These are phyloP conservation scores for Colletotrichum graminicola DNA, from an alignment of 2,329 filamentous ascomycete genomes.

Conservation along the genomic window DNA sequence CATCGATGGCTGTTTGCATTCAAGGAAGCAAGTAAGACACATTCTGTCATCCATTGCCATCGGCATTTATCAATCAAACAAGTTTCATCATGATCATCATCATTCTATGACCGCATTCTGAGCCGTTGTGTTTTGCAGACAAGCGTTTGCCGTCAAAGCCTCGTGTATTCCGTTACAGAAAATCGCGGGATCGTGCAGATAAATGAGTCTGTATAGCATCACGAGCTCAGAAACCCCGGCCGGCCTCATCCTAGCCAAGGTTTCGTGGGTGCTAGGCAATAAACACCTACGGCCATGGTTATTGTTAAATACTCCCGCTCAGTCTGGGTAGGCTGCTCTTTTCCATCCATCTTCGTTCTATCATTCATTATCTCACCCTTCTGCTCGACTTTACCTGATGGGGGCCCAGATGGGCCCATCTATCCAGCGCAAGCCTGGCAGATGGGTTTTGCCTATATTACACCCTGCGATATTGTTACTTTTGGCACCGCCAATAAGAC, in stretches of 20 bases:
- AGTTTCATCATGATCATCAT: not conserved
- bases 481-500: too few relatives aligned
- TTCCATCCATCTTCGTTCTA: not conserved
- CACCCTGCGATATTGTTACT: too few relatives aligned
- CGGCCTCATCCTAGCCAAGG: not conserved
- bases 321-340: not conserved
- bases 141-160: not conserved
- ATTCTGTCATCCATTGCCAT: too few relatives aligned
- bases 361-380: not conserved
- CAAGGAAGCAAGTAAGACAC: not conserved
- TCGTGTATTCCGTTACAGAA: fast-evolving
- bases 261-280: too few relatives aligned
- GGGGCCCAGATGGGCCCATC: not conserved
- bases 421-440: not conserved
- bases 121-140: not conserved
- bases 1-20: not conserved
- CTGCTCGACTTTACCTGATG: not conserved
- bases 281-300: not conserved
- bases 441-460: too few relatives aligned
- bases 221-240: not conserved
- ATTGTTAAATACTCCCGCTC: not conserved
- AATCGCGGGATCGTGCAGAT: not conserved
- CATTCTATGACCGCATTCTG: not conserved
- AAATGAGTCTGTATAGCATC: not conserved
- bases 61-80: not conserved